Percentiles rank a stretch among this genome's conserved stretches.
Conservation (phyloP, 208 protist genomes). For the Entamoeba histolytica region DNA sequence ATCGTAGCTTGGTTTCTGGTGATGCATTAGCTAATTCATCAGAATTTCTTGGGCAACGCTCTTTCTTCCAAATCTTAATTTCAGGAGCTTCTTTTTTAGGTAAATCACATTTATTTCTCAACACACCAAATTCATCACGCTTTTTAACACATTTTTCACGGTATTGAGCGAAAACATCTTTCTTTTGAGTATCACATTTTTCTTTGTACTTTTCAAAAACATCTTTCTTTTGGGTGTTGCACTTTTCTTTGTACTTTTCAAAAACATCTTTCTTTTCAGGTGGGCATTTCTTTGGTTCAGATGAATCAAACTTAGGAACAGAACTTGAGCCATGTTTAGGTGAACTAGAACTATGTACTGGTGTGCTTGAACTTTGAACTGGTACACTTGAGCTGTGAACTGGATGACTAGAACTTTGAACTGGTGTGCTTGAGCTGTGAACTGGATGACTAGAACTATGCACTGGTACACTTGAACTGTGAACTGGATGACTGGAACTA, state of each 20-base stretch:
- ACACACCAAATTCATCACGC: not conserved
- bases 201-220: not conserved
- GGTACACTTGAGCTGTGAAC: not conserved
- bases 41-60: no score
- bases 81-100: no score
- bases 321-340: not conserved
- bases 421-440: not conserved
- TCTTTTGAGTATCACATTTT: not conserved
- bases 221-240: not conserved
- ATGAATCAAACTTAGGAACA: not conserved
- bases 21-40: no score
- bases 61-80: no score
- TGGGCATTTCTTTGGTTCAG: not conserved
- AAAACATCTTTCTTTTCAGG: not conserved
- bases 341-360: not conserved
- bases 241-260: not conserved
- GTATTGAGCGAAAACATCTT: not conserved
- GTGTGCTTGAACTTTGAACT: not conserved
- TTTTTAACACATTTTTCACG: not conserved
- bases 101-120: not conserved
- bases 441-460: not conserved
- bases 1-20: no score
- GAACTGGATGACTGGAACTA: no score
- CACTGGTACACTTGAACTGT: no score
- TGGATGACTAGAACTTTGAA: not conserved